Percentiles rank a stretch among this genome's conserved stretches.
Evolutionary conservation across 2,329 filamentous ascomycete species (phyloP).

Genomic region (Penicillium expansum): DNA sequence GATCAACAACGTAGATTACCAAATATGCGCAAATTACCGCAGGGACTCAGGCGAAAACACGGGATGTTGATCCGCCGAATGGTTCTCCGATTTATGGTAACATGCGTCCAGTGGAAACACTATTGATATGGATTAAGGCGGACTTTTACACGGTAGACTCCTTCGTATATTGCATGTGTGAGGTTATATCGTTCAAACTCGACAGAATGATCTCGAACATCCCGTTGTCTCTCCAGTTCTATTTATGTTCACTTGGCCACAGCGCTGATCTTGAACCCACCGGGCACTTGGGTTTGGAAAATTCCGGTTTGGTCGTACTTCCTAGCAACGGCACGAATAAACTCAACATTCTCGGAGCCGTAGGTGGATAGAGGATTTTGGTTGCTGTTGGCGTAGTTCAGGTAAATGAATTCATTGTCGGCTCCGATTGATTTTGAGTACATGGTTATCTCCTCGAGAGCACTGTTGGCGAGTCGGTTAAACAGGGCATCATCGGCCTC

Average conservation of each 20-base stretch:
- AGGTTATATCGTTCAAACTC: neutral
- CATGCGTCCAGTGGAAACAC: no score
- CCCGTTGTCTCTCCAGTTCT: rapidly evolving
- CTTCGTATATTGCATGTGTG: neutral
- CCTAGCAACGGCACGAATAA: slow-evolving; percentile 20
- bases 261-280: slow-evolving; percentile 29
- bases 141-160: neutral
- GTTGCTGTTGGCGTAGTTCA: slow-evolving; percentile 47
- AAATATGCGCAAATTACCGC: no score
- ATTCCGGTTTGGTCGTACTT: slow-evolving; percentile 29
- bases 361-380: slow-evolving; percentile 47
- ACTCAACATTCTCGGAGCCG: slow-evolving; percentile 39
- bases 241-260: neutral
- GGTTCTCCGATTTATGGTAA: no score
- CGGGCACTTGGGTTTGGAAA: slow-evolving; percentile 30
- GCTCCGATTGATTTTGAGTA: slow-evolving; percentile 21
- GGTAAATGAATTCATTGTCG: slow-evolving; percentile 42
- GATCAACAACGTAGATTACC: no score
- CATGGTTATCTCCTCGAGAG: slow-evolving; percentile 32
- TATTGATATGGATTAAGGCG: no score
- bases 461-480: slow-evolving; percentile 26
- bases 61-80: no score
- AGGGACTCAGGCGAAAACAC: no score
- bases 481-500: slow-evolving; percentile 37
- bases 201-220: neutral